Evolutionary conservation across 352 stramenopile genomes (phyloP).

Genomic region (Phytopythium mirpurense): DNA sequence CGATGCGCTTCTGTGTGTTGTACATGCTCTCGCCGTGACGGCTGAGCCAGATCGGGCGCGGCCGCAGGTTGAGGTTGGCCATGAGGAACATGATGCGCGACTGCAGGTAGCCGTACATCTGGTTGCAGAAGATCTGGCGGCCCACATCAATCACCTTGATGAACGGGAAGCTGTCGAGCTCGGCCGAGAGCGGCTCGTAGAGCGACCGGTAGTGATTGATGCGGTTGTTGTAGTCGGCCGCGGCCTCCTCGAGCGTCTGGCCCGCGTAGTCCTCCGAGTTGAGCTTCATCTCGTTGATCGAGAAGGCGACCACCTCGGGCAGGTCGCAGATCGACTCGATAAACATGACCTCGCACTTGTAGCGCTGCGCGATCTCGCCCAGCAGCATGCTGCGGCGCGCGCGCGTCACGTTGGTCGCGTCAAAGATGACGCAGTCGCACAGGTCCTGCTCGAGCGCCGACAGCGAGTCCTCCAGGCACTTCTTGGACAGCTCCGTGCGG

Average conservation of each 20-base stretch:
- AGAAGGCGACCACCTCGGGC: conserved; percentile 65
- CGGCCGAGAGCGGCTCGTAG: conserved; percentile 58
- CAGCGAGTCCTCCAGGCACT: conserved; percentile 73
- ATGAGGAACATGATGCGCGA: conserved; percentile 94
- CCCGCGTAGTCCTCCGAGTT: conserved; percentile 75
- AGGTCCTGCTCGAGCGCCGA: conserved; percentile 50
- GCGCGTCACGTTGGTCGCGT: conserved; percentile 80
- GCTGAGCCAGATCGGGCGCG: conserved; percentile 95
- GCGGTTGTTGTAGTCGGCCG: conserved; percentile 68
- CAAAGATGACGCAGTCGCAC: conserved; percentile 80
- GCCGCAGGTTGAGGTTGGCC: conserved; percentile 93
- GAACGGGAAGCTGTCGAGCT: conserved; percentile 56
- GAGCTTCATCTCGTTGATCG: conserved; percentile 85
- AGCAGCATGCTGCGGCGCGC: conserved; percentile 55
- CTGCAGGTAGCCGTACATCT: conserved; percentile 83
- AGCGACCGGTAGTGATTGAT: conserved; percentile 77
- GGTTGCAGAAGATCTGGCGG: conserved; percentile 79
- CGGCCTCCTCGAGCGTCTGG: conserved; percentile 66
- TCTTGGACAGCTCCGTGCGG: conserved; percentile 57
- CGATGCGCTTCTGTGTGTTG: conserved; percentile 97
- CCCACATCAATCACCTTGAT: conserved; percentile 83
- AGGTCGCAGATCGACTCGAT: conserved; percentile 80
- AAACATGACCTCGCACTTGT: conserved; percentile 79
- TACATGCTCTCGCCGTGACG: conserved; percentile 97
- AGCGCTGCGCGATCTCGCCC: conserved; percentile 46